Evolutionary conservation across 768 basidiomycete genomes (phyloP), one percentile per base, ranked within the genome.

Genomic region (Tremella yokohamensis): DNA sequence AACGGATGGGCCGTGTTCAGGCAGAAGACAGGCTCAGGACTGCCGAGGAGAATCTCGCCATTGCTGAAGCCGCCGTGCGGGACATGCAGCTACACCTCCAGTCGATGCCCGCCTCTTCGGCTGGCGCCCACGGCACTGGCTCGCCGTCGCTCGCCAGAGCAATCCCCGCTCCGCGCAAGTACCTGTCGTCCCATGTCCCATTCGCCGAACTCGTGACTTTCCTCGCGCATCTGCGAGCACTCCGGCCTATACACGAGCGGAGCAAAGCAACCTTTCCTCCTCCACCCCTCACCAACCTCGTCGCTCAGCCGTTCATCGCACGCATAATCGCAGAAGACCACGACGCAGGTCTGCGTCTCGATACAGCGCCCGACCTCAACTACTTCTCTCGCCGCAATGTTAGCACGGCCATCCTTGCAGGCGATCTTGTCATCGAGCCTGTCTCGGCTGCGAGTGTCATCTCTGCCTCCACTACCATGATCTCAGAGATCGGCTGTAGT

Each of bases 361-460:
- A 98, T 71, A 79, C 89, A n/a, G 92, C 96, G 0, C 90, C 93
- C 0, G 89, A 91, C 12, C 79, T 99, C 34, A 92, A 89, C 69
- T 98, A 90, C 89, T 81, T 98, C n/a, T 87, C 88, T 15, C 83
- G 92, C 24, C 85, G 91, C 25, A 85, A 85, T 3, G 87, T 98
- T 20, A 81, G 86, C 2, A 78, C 84, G 22, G 94, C 94, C 4
- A 88, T 99, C 57, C 84, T 97, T 63, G 83, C 82, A 8, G 90
- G 90, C 0, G 88, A 92, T 70, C 82, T 99, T 25, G 84, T 83
- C 13, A 85, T 99, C 52, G 94, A 98, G 71, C 93, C 94, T 2
- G 82, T 92, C 60, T 79, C 87, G 0, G 82, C 85, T 18, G 71
- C 78, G 3, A 78, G 81, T 0, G 79, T 92, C 13, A 73, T 90